Percentiles rank a stretch among this genome's conserved stretches.
These are phyloP conservation scores for Carpinus viminea DNA, from an alignment of 306 rosid species.

Conservation along the genomic window DNA sequence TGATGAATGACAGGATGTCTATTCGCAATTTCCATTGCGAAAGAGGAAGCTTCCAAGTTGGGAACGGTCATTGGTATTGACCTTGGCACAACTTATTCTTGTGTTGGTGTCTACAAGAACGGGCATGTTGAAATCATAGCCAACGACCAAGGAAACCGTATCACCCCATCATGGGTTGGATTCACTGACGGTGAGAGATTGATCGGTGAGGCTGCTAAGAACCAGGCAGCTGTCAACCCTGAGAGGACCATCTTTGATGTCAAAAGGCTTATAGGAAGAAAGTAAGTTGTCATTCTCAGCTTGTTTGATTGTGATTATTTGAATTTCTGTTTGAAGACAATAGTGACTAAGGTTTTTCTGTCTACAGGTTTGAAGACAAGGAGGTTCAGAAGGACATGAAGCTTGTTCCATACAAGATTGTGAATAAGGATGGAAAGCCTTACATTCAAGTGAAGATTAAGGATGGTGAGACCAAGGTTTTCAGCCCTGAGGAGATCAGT, in stretches of 20 bases:
- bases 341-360: slow-evolving; percentile 8
- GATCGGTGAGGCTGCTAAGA: slow-evolving; percentile 99
- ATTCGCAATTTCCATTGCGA: slow-evolving; percentile 77
- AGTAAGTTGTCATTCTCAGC: slow-evolving; percentile 44
- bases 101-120: slow-evolving; percentile 97
- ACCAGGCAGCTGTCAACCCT: slow-evolving; percentile 92
- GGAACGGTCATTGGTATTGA: slow-evolving; percentile 98
- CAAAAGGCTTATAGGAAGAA: slow-evolving; percentile 96
- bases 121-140: slow-evolving; percentile 99
- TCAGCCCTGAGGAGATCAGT: slow-evolving; percentile 96
- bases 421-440: slow-evolving; percentile 95
- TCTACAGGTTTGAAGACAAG: slow-evolving; percentile 79
- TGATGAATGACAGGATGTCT: slow-evolving; percentile 53
- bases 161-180: slow-evolving; percentile 98
- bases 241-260: slow-evolving; percentile 97
- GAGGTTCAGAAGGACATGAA: slow-evolving; percentile 91
- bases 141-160: slow-evolving; percentile 98
- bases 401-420: slow-evolving; percentile 89
- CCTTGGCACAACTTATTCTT: slow-evolving; percentile 94
- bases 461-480: slow-evolving; percentile 96
- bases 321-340: not conserved
- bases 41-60: slow-evolving; percentile 85
- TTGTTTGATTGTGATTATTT: not conserved
- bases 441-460: slow-evolving; percentile 80
- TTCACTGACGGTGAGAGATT: slow-evolving; percentile 86